phyloP scores from a whole-genome alignment of 2,329 filamentous ascomycete species.

The Pestalotiopsis sp. region DNA sequence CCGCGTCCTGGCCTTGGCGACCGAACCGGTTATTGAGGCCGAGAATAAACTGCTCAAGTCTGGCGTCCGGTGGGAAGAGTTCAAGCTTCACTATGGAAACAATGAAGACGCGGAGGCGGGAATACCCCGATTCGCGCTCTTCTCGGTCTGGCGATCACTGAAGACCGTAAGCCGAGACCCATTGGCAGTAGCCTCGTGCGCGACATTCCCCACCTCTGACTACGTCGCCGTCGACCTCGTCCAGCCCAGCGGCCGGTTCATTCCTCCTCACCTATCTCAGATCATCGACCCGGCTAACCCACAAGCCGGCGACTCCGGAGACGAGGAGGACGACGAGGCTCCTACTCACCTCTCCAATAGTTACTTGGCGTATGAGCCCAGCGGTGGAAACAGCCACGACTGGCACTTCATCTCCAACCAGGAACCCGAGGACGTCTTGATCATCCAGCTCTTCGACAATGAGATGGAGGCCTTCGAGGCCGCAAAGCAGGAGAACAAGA shows the following conservation, averaged over 20 bases:
- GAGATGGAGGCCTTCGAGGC: slow-evolving; percentile 11
- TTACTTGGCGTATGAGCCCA: slow-evolving; percentile 13
- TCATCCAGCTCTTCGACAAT: slow-evolving; percentile 23
- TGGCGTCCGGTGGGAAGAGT: neutral
- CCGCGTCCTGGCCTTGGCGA: slow-evolving; percentile 17
- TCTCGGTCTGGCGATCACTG: slow-evolving; percentile 21
- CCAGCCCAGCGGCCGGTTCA: neutral
- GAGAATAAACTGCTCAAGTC: slow-evolving; percentile 16
- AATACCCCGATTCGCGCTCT: slow-evolving; percentile 21
- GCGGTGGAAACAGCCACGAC: slow-evolving; percentile 14
- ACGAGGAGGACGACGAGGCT: slow-evolving; percentile 6
- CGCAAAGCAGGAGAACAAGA: neutral
- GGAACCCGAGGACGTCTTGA: slow-evolving; percentile 19
- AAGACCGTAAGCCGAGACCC: slow-evolving; percentile 20
- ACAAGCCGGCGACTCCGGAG: slow-evolving; percentile 3
- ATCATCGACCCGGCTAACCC: slow-evolving; percentile 9
- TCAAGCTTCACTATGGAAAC: slow-evolving; percentile 16
- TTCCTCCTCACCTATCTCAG: neutral
- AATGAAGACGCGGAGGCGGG: neutral
- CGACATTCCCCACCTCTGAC: slow-evolving; percentile 16
- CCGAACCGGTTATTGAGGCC: slow-evolving; percentile 22
- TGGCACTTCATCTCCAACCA: slow-evolving; percentile 21
- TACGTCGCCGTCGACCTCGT: slow-evolving; percentile 17
- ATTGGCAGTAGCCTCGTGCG: slow-evolving; percentile 16
- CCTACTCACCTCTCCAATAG: neutral